These are phyloP conservation scores for Alternaria arborescens DNA, from an alignment of 2,329 filamentous ascomycete species.

Conservation along the genomic window DNA sequence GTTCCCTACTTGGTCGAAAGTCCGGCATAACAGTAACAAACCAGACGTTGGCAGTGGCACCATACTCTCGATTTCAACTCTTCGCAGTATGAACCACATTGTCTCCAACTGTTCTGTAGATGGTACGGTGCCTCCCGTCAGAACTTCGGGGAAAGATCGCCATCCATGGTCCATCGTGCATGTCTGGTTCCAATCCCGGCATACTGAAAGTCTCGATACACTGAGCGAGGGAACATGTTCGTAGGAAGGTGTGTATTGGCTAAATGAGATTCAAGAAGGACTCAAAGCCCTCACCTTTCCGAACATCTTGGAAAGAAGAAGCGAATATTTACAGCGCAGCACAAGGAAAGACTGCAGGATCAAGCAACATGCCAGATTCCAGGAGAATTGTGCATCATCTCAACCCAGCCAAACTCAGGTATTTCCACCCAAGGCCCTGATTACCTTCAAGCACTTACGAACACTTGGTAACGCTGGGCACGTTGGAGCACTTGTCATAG, in stretches of 20 bases:
- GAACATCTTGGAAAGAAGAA: background rate
- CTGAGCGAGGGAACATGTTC: background rate
- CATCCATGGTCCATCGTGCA: background rate
- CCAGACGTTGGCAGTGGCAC: background rate
- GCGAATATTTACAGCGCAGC: slow-evolving; percentile 5
- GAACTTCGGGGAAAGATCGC: background rate
- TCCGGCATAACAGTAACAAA: too few relatives aligned
- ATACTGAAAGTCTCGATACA: background rate
- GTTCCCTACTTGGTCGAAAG: too few relatives aligned
- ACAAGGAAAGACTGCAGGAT: background rate
- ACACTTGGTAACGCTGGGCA: slow-evolving; percentile 41
- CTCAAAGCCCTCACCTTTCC: background rate
- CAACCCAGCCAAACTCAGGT: background rate
- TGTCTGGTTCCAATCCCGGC: background rate
- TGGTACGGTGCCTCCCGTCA: background rate
- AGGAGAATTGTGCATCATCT: background rate
- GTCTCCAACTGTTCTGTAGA: background rate
- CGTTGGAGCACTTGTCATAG: slow-evolving; percentile 44
- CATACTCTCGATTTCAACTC: too few relatives aligned
- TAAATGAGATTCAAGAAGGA: background rate
- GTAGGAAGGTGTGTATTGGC: background rate
- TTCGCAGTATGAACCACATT: background rate
- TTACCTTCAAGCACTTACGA: slow-evolving; percentile 10
- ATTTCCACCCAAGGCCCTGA: background rate
- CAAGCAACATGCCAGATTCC: background rate